Evolutionary conservation across 2,329 filamentous ascomycete genomes (phyloP), one percentile per base, ranked within the genome.

Genomic region (Paramyrothecium roridum): DNA sequence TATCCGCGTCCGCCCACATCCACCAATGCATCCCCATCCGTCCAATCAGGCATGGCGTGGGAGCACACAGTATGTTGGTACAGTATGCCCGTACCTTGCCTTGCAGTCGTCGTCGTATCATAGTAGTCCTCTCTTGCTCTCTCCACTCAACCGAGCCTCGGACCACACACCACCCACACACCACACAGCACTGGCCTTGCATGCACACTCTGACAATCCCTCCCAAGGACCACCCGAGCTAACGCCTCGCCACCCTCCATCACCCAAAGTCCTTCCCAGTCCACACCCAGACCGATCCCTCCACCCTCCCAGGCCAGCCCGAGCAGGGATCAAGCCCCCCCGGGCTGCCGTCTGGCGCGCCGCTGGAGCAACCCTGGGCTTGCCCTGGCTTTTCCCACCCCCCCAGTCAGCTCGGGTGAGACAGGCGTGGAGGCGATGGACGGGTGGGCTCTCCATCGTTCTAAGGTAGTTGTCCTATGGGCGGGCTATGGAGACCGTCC

Each of bases 371-470:
- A 57, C 59, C 63, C 59, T 60, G 60, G 56, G 56, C 61, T 57
- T 60, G 60, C 61, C 59, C 64, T 56, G 48, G 56, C 50, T 52
- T 30, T 30, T 30, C 26, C 6, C 22, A 23, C 52, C 37, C 49
- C 57, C 64, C 63, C 58, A 63, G 77, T 76, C 76, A 73, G 68
- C 71, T 74, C 70, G 75, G 78, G 77, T 80, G 78, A 82, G 78
- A 80, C 77, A 79, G 67, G 72, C 74, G 73, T 73, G 73, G 72
- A 71, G 67, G 67, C 63, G 63, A 63, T 61, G 63, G 67, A 66
- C 57, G 60, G 54, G 50, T 54, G 53, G 52, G 55, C 57, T 59
- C 57, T 55, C 57, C 57, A 53, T 50, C 52, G 49, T 34, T 33
- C 46, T 37, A n/a, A 30, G 26, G 26, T 30, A 30, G 26, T 30